Evolutionary conservation across 2,329 filamentous ascomycete species (phyloP), one percentile per base, ranked within the genome.

Genomic region (Hymenoscyphus fraxineus): DNA sequence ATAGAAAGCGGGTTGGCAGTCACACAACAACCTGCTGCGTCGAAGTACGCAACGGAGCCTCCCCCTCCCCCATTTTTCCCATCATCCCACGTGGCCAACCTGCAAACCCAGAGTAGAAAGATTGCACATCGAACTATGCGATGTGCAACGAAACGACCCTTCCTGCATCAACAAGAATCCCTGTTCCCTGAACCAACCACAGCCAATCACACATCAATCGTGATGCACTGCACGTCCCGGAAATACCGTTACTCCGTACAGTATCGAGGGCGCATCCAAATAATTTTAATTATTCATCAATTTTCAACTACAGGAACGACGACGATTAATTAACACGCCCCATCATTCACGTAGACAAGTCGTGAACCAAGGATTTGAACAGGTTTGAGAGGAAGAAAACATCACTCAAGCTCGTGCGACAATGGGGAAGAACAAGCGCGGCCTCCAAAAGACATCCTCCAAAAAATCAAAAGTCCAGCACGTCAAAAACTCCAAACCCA

Each of bases 371-470:
- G n/a, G 6, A 44, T n/a, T n/a, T 16, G n/a, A 51, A 51, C 9
- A n/a, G 44, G 44, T 6, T 4, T 5, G 9, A 51, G 12, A 10
- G 44, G n/a, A 2, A 27, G 3, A 27, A 51, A 19, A 12, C 6
- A 22, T 3, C 3, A 27, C 9, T 12, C 19, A 13, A n/a, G 40
- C 15, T 44, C 15, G 3, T 9, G 35, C 41, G 31, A 54, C 16
- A 65, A 73, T 73, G 72, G 72, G 72, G 3, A 72, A 71, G 59
- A 71, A 72, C 58, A 72, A 70, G 64, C 65, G 69, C 54, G 63
- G 47, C 35, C 55, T 63, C 51, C 64, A 65, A 55, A 68, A 69
- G 38, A 56, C 66, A 16, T 60, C 61, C 32, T 27, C 58, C 62
- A 15, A 55, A 63, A 65, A 65, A 62, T 35, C 39, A 35, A 57